Evolutionary conservation across 225 moss, liverwort and hornwort genomes (phyloP), one percentile per base, ranked within the genome.

Genomic region (Pleurozium schreberi): DNA sequence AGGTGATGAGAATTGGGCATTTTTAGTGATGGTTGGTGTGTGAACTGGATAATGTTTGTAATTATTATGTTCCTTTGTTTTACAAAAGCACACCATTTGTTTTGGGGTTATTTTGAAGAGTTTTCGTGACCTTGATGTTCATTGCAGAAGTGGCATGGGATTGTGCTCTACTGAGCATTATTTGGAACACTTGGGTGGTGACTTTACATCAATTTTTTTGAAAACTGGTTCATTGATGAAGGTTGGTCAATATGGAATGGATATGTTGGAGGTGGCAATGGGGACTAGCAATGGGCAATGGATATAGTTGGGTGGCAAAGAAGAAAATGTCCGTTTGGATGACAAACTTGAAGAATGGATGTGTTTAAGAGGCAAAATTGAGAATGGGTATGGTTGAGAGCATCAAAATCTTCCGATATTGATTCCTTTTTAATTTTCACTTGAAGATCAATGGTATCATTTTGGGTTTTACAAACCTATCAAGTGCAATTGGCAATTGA

Each of bases 371-470:
- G 5, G 77, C 38, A 55, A 63, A 57, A 77, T 77, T 55, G 77
- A 38, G 8, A 77, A 52, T 77, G 9, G 18, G 7, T 49, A 33
- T 75, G 3, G 6, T 75, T 34, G 57, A n/a, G 3, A 55, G 55
- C 38, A 78, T 78, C 25, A 10, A 55, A 38, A 53, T 25, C 38
- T 55, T 55, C 0, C 0, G 0, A 2, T 4, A 36, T 53, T 14
- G 14, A 21, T 17, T 36, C 53, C 8, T 7, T 63, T 62, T 17
- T 36, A 68, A 68, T 11, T n/a, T 68, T 68, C 12, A n/a, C 12
- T n/a, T n/a, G 68, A n/a, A 68, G 38, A 68, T 68, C n/a, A 12
- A 62, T 31, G 31, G 63, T 68, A 21, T 68, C 6, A 11, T 68
- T n/a, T 40, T 40, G n/a, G 22, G 13, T 8, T 70, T 70, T 26